Percentiles rank a stretch among this genome's conserved stretches.
phyloP scores from a whole-genome alignment of 192 early-diverging fungal genomes.

The Mortierella hygrophila region DNA sequence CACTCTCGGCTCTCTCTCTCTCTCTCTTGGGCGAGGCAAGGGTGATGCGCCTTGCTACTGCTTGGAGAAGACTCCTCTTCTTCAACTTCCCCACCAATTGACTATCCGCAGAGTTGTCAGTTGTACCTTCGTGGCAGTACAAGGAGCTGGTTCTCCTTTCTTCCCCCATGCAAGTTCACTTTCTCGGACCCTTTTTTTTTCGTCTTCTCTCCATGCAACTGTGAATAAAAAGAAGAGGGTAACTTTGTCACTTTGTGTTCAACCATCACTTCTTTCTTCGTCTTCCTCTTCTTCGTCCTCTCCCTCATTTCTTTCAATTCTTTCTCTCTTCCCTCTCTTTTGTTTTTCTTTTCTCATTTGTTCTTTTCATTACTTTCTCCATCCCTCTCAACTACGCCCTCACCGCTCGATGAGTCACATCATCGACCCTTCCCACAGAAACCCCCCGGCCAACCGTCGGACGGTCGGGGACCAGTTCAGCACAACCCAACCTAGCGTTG shows the following conservation, averaged over 20 bases:
- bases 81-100: too few species aligned
- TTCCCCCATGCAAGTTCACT: constrained; percentile 13
- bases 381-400: not conserved
- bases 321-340: not conserved
- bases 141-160: not conserved
- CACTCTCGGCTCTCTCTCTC: constrained; percentile 9
- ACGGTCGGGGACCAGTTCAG: constrained; percentile 22
- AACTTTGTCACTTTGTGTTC: not conserved
- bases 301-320: not conserved
- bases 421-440: constrained; percentile 42
- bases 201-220: not conserved
- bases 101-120: too few species aligned
- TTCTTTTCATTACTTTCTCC: not conserved
- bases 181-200: constrained; percentile 14
- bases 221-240: not conserved
- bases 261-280: not conserved
- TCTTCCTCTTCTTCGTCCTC: not conserved
- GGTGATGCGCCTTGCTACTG: too few species aligned
- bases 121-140: not conserved
- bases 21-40: not conserved
- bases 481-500: constrained; percentile 20
- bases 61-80: too few species aligned
- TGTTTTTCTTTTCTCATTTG: not conserved
- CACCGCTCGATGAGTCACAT: constrained; percentile 33
- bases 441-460: constrained; percentile 31